Conservation (phyloP, 805 yeast species). For the Zygosaccharomyces pseudorouxii region DNA sequence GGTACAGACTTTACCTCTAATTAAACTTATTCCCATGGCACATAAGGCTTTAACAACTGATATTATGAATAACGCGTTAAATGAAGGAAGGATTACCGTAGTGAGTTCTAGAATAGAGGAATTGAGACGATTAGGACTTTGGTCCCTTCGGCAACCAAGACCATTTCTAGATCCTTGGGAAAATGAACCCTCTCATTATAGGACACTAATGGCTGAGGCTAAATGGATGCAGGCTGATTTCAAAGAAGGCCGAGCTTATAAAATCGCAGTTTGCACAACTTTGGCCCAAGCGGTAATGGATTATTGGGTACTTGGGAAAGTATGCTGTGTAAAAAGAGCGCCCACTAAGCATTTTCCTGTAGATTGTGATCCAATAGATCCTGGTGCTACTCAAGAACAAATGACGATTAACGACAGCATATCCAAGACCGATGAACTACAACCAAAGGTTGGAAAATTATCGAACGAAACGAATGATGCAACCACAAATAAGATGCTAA, state of each 20-base stretch:
- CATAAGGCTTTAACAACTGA: constrained; percentile 85
- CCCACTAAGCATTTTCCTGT: constrained; percentile 22
- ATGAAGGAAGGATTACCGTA: constrained; percentile 89
- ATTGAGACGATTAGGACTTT: constrained; percentile 74
- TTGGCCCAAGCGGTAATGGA: constrained; percentile 72
- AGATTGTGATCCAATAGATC: not conserved
- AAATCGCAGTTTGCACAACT: constrained; percentile 61
- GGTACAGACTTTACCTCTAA: constrained; percentile 82
- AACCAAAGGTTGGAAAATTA: not conserved
- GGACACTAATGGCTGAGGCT: constrained; percentile 66
- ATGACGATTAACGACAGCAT: not conserved
- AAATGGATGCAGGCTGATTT: constrained; percentile 81
- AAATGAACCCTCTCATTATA: constrained; percentile 57
- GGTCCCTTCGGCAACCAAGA: constrained; percentile 87
- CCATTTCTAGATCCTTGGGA: constrained; percentile 62
- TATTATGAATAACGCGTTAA: constrained; percentile 73
- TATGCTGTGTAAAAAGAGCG: constrained; percentile 54
- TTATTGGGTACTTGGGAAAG: constrained; percentile 73
- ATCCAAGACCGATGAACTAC: not conserved
- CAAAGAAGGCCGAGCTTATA: constrained; percentile 63
- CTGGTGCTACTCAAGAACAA: not conserved
- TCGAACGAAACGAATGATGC: not conserved
- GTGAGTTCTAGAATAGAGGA: constrained; percentile 89
- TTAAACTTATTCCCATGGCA: constrained; percentile 74
- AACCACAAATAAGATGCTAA: not conserved